These are phyloP conservation scores for Moesziomyces antarcticus DNA, from an alignment of 1,284 basidiomycete species.

Conservation along the genomic window DNA sequence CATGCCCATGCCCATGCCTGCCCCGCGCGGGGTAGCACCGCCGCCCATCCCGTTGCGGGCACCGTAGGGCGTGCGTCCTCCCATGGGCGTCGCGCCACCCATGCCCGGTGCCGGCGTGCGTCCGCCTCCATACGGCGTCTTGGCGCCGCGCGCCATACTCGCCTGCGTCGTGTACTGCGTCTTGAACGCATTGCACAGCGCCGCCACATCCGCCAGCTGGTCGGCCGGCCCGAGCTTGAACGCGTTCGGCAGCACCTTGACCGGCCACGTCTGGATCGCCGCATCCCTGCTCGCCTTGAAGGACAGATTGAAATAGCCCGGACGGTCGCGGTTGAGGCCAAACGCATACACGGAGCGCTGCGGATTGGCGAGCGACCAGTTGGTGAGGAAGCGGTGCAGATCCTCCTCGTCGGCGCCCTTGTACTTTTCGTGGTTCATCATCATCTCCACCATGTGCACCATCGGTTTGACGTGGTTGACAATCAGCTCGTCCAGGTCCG, in stretches of 20 bases:
- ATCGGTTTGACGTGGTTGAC: conserved; percentile 97
- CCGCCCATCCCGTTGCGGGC: conserved; percentile 29
- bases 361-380: conserved; percentile 83
- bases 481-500: conserved; percentile 96
- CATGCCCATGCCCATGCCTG: not conserved
- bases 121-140: conserved; percentile 53
- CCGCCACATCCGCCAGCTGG: conserved; percentile 62
- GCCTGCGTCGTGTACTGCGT: conserved; percentile 66
- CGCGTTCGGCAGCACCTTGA: conserved; percentile 64
- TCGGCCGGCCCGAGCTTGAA: conserved; percentile 65
- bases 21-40: conserved; percentile 13
- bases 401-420: conserved; percentile 86
- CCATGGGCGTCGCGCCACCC: conserved; percentile 40
- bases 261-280: conserved; percentile 67
- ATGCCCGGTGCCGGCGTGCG: conserved; percentile 46
- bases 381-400: conserved; percentile 70
- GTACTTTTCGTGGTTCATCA: conserved; percentile 96
- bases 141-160: conserved; percentile 50
- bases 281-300: conserved; percentile 81
- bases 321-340: conserved; percentile 85
- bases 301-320: conserved; percentile 91
- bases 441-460: conserved; percentile 90
- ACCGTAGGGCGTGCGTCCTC: conserved; percentile 34
- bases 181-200: conserved; percentile 67
- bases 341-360: conserved; percentile 96